Percentiles rank a stretch among this genome's conserved stretches.
Evolutionary conservation across 2,329 filamentous ascomycete genomes (phyloP).

Genomic region (Cladosporium sp.): DNA sequence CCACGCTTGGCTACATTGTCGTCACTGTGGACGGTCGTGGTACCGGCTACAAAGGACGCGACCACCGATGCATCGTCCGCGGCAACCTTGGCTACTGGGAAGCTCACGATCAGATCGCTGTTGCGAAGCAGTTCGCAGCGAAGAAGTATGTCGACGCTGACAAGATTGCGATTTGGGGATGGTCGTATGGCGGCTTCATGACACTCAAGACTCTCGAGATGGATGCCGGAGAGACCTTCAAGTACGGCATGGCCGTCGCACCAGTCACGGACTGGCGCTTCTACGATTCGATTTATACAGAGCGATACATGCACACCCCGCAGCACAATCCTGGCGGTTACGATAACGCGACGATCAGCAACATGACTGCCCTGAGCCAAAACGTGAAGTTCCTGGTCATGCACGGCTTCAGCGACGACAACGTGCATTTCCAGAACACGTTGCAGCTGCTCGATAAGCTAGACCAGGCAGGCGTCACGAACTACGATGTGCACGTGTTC

Average conservation of each 20-base stretch:
- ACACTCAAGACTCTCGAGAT: conserved; percentile 91
- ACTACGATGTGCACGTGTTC: conserved; percentile 96
- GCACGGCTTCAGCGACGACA: conserved; percentile 96
- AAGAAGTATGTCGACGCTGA: conserved; percentile 81
- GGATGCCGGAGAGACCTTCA: conserved; percentile 86
- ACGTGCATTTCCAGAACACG: conserved; percentile 96
- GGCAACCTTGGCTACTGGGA: conserved; percentile 84
- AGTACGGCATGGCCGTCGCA: conserved; percentile 96
- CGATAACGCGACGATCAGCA: conserved; percentile 68
- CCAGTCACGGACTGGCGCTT: conserved; percentile 98
- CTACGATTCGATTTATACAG: conserved; percentile 91
- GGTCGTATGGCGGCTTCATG: conserved; percentile 96
- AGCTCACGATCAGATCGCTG: conserved; percentile 85
- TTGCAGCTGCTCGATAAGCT: conserved; percentile 83
- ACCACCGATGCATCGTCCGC: conserved; percentile 77
- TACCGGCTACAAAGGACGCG: conserved; percentile 85
- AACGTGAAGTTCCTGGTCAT: conserved; percentile 91
- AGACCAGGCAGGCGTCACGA: conserved; percentile 77
- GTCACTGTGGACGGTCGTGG: conserved; percentile 93
- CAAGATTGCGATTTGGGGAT: conserved; percentile 93
- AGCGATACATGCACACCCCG: conserved; percentile 95
- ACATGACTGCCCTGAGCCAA: conserved; percentile 69
- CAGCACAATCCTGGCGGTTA: conserved; percentile 80
- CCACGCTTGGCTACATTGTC: conserved; percentile 84
- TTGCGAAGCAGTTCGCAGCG: conserved; percentile 77